phyloP scores from a whole-genome alignment of 768 basidiomycete species.

The Trametes meyenii region DNA sequence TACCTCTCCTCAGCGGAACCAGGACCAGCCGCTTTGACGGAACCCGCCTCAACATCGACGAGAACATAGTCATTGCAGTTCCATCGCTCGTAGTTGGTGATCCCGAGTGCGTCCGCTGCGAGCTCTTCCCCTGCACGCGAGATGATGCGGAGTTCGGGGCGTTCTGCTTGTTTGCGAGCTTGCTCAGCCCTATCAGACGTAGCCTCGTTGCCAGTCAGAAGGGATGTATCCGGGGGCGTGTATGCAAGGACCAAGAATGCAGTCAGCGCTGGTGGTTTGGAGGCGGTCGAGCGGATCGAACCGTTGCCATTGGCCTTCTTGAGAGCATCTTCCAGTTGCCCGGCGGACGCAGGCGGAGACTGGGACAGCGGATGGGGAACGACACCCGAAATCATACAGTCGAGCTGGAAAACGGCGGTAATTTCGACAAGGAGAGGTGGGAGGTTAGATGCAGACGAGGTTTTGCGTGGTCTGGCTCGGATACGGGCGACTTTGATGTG shows the following conservation, averaged over 20 bases:
- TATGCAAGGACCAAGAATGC: constrained; percentile 91
- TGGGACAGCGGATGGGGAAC: constrained; percentile 65
- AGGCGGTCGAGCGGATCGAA: constrained; percentile 29
- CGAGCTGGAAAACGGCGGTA: constrained; percentile 88
- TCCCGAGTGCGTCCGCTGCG: constrained; percentile 77
- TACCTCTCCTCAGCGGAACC: constrained; percentile 39
- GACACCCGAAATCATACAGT: constrained; percentile 94
- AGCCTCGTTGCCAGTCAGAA: constrained; percentile 57
- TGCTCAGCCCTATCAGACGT: constrained; percentile 72
- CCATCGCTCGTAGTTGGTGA: constrained; percentile 80
- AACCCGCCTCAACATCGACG: constrained; percentile 44
- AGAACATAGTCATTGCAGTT: constrained; percentile 92
- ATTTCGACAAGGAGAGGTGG: constrained; percentile 81
- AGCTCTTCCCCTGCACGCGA: constrained; percentile 88
- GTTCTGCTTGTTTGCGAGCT: constrained; percentile 80
- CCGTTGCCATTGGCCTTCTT: constrained; percentile 15
- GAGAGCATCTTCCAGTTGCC: not conserved
- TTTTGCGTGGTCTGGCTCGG: constrained; percentile 56
- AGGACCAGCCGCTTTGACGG: constrained; percentile 19
- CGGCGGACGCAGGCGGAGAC: constrained; percentile 8
- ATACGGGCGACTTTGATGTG: constrained; percentile 88
- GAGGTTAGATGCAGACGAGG: constrained; percentile 47
- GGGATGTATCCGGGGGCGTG: constrained; percentile 73
- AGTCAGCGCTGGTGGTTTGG: constrained; percentile 45
- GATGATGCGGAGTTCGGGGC: constrained; percentile 94